Base-by-base conservation (phyloP, 2,329 filamentous ascomycete species). In the Clarireedia hainanense region DNA sequence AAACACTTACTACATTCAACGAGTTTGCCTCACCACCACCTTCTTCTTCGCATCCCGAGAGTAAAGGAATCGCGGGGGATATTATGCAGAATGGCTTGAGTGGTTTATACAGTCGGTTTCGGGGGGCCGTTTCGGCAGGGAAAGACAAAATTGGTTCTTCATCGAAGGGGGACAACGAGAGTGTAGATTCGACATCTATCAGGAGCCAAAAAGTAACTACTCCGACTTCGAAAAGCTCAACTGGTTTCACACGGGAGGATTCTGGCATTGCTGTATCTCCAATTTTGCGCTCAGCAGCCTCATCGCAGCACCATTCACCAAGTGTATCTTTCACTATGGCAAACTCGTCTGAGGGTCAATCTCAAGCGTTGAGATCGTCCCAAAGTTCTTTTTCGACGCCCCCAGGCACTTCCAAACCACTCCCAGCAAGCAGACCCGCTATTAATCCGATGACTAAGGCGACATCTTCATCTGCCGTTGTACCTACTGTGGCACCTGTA, bases 1-100 rank as follows among this genome's bases (percentile, higher is more conserved):
- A 88, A 60, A 82, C 84, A 36, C 77, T 97, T 48, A 97, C 92
- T 2, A 95, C 91, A 7, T 97, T 97, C 73, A 95, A 95, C 72
- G 91, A 96, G 67, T 91, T 95, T 66, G 88, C 87, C 0, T 80
- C 86, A 1, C 84, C 85, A 5, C 84, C 88, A 0, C 74, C 77
- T 2, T 76, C 80, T 1, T 73, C 81, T 1, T 75, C 79, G 1
- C 72, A 75, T 14, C 72, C 77, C 24, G 90, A 95, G 64, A 82
- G 76, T 57, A 90, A 89, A 68, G 80, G 80, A 7, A 75, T 89
- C 39, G 77, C 85, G 0, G 82, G 84, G 26, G 90, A 95, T 57
- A 72, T 87, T 42, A 83, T 94, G 23, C 89, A 94, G 60, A 88
- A 92, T 70, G 90, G 92, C 4, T 76, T 97, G 47, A 95, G 88